Conservation (phyloP, 805 yeast genomes). For the Isabelozyma pseudorhagii region DNA sequence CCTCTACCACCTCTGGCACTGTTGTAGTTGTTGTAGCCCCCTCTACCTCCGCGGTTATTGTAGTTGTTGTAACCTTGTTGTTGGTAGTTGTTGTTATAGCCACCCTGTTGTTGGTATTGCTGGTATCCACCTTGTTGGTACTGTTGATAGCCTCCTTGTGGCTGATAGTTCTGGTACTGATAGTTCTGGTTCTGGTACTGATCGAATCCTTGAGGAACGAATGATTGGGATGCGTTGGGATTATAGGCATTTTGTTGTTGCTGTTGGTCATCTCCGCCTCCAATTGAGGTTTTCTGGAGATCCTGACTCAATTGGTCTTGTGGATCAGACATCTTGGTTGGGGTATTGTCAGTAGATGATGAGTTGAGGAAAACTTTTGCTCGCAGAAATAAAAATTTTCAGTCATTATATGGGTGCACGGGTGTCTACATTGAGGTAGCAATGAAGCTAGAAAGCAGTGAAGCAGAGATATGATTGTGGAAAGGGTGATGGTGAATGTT, state of each 20-base stretch:
- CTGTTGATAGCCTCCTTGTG: slow-evolving; percentile 11
- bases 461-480: slow-evolving; percentile 1
- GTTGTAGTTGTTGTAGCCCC: slow-evolving; percentile 14
- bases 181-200: slow-evolving; percentile 12
- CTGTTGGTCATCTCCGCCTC: slow-evolving; percentile 14
- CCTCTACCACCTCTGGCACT: slow-evolving; percentile 13
- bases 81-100: slow-evolving; percentile 13
- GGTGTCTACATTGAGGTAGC: background rate
- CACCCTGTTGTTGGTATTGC: slow-evolving; percentile 4
- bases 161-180: slow-evolving; percentile 19
- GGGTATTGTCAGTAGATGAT: background rate
- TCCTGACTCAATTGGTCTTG: slow-evolving; percentile 42
- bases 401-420: background rate
- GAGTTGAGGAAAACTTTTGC: background rate
- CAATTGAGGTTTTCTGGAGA: slow-evolving; percentile 41
- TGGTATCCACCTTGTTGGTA: background rate
- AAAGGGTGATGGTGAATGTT: background rate
- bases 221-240: slow-evolving; percentile 48
- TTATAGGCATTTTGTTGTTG: slow-evolving; percentile 30
- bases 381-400: background rate
- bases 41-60: slow-evolving; percentile 20
- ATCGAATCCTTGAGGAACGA: slow-evolving; percentile 43
- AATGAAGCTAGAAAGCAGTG: too few relatives aligned
- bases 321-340: slow-evolving; percentile 21
- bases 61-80: slow-evolving; percentile 23